These are phyloP conservation scores for Xylaria cubensis DNA, from an alignment of 495 filamentous ascomycete genomes.

Conservation along the genomic window DNA sequence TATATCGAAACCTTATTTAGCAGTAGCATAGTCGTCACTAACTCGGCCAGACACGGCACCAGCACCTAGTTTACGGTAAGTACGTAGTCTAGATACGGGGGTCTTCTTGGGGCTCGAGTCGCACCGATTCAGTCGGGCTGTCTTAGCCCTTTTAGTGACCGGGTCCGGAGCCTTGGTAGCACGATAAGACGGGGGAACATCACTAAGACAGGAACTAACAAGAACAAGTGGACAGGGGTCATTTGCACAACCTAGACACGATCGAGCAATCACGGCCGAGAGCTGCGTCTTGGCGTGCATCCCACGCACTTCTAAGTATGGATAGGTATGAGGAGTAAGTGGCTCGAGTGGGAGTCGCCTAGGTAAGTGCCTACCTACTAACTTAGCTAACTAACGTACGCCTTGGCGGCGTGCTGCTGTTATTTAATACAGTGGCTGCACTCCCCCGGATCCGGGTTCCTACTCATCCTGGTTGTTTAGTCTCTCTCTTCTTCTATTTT, in stretches of 20 bases:
- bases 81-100: background rate
- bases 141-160: background rate
- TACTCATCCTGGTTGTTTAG: background rate
- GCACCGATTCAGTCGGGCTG: background rate
- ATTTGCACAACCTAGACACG: constrained; percentile 5
- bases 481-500: background rate
- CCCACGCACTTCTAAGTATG: background rate
- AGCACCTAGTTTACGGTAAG: background rate
- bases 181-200: constrained; percentile 20
- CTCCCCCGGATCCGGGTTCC: background rate
- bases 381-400: background rate
- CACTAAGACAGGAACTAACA: background rate
- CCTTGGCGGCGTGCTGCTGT: constrained; percentile 8
- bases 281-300: constrained; percentile 15
- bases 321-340: constrained; percentile 6
- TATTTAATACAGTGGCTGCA: constrained; percentile 12
- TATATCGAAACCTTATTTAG: constrained; percentile 1
- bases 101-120: background rate
- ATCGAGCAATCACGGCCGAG: constrained; percentile 22
- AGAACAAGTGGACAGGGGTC: background rate
- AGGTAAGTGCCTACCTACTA: too few species aligned
- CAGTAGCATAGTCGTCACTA: background rate
- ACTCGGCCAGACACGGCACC: background rate
- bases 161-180: constrained; percentile 15
- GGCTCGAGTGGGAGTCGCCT: background rate